A percentile compares a stretch with the other conserved stretches of the same genome.
These are phyloP conservation scores for Hygrophila difformis DNA, from an alignment of 257 asterid genomes.

Conservation along the genomic window DNA sequence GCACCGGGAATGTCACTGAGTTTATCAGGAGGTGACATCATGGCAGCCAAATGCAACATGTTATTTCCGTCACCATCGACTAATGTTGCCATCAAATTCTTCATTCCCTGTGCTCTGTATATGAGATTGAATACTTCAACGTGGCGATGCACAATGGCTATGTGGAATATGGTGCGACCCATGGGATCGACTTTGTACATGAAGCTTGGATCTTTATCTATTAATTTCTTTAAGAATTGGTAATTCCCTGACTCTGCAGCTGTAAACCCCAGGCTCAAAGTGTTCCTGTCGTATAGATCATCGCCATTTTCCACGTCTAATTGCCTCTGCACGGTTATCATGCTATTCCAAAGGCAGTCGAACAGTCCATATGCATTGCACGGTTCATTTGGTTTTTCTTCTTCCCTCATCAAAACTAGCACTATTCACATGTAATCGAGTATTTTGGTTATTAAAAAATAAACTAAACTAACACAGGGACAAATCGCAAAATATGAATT, in stretches of 20 bases:
- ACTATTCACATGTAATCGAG: too few species aligned
- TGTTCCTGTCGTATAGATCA: not conserved
- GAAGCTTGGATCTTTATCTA: constrained; percentile 19
- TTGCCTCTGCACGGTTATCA: not conserved
- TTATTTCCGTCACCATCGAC: constrained; percentile 18
- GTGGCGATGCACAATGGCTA: constrained; percentile 26
- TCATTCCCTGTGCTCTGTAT: constrained; percentile 17
- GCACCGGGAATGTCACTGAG: constrained; percentile 23
- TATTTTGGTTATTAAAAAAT: too few species aligned
- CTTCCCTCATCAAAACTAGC: constrained; percentile 3
- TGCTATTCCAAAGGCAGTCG: constrained; percentile 14
- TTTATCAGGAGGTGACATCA: constrained; percentile 19
- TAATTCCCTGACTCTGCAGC: constrained; percentile 25
- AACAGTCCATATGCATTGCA: constrained; percentile 14
- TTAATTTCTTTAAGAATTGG: constrained; percentile 23
- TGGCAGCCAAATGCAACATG: constrained; percentile 30
- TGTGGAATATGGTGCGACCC: constrained; percentile 27
- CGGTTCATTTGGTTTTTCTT: too few species aligned
- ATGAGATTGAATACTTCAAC: constrained; percentile 24
- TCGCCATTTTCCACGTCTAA: constrained; percentile 8
- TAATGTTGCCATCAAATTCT: constrained; percentile 16
- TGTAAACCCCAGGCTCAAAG: constrained; percentile 5
- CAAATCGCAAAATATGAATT: not conserved
- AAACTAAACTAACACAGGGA: too few species aligned
- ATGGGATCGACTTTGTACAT: constrained; percentile 16